Evolutionary conservation across 2,329 filamentous ascomycete genomes (phyloP).

Genomic region (Akanthomyces dipterigenus): DNA sequence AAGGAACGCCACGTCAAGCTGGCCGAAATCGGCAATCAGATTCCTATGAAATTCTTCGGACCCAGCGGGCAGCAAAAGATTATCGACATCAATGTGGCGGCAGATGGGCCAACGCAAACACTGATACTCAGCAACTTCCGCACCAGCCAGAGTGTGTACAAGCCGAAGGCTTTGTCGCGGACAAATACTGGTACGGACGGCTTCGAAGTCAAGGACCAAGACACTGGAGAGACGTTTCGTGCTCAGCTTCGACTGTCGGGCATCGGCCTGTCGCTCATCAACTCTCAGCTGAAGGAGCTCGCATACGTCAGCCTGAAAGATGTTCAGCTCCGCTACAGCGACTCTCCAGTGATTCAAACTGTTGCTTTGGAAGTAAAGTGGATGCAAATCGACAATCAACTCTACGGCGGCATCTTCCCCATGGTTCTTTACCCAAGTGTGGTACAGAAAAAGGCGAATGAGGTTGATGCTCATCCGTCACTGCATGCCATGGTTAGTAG

Average conservation of each 20-base stretch:
- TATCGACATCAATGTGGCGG: slow-evolving; percentile 93
- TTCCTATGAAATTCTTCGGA: slow-evolving; percentile 85
- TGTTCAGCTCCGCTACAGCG: slow-evolving; percentile 82
- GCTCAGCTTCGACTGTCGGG: slow-evolving; percentile 84
- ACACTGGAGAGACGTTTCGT: slow-evolving; percentile 81
- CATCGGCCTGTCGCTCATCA: slow-evolving; percentile 88
- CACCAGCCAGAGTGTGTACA: slow-evolving; percentile 85
- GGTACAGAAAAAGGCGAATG: slow-evolving; percentile 91
- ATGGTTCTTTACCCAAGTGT: slow-evolving; percentile 97
- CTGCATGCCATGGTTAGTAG: slow-evolving; percentile 85
- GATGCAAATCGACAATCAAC: slow-evolving; percentile 98
- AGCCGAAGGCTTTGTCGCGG: slow-evolving; percentile 44
- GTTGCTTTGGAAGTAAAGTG: slow-evolving; percentile 88
- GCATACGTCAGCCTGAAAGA: slow-evolving; percentile 91
- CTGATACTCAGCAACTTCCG: slow-evolving; percentile 92
- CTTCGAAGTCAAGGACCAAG: slow-evolving; percentile 91
- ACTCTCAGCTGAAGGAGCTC: slow-evolving; percentile 82
- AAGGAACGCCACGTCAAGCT: slow-evolving; percentile 84
- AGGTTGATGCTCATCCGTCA: slow-evolving; percentile 93
- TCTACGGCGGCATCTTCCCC: slow-evolving; percentile 96
- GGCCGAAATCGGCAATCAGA: slow-evolving; percentile 90
- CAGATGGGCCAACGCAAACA: slow-evolving; percentile 91
- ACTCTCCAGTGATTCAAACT: slow-evolving; percentile 91
- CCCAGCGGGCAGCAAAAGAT: slow-evolving; percentile 68
- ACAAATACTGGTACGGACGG: slow-evolving; percentile 44